Conservation (phyloP, 805 yeast genomes). For the Ogataea siamensis region DNA sequence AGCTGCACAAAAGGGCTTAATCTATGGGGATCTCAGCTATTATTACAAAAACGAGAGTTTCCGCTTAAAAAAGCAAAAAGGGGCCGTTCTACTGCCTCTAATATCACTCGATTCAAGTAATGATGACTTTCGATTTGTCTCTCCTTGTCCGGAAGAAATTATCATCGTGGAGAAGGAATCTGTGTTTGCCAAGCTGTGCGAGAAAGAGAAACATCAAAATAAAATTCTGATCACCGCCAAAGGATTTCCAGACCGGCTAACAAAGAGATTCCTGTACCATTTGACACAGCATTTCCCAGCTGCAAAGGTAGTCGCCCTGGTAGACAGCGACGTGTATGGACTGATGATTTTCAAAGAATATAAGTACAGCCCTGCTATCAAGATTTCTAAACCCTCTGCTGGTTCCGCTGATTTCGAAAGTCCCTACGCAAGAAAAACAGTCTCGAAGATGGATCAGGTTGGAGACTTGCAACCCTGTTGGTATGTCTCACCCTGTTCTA, state of each 20-base stretch:
- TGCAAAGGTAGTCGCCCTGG: conserved; percentile 44
- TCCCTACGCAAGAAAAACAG: background rate
- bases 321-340: conserved; percentile 69
- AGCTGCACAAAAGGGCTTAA: conserved; percentile 57
- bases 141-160: conserved; percentile 30
- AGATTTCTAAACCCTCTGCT: conserved; percentile 6
- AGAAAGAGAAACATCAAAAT: conserved; percentile 5
- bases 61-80: conserved; percentile 15
- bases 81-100: conserved; percentile 39
- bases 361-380: conserved; percentile 20
- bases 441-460: conserved; percentile 6
- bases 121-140: conserved; percentile 17
- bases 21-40: conserved; percentile 40
- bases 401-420: too few species aligned
- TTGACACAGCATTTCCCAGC: conserved; percentile 23
- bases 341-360: conserved; percentile 47
- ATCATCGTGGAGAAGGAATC: conserved; percentile 54
- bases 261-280: conserved; percentile 41
- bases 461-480: conserved; percentile 12
- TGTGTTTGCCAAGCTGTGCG: conserved; percentile 38
- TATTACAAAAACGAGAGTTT: conserved; percentile 15
- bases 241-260: conserved; percentile 63
- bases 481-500: conserved; percentile 17
- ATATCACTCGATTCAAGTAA: conserved; percentile 27
- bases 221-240: conserved; percentile 54